A percentile compares a stretch with the other conserved stretches of the same genome.
phyloP scores from a whole-genome alignment of 2,329 filamentous ascomycete species.

The Pseudogymnoascus sp. region DNA sequence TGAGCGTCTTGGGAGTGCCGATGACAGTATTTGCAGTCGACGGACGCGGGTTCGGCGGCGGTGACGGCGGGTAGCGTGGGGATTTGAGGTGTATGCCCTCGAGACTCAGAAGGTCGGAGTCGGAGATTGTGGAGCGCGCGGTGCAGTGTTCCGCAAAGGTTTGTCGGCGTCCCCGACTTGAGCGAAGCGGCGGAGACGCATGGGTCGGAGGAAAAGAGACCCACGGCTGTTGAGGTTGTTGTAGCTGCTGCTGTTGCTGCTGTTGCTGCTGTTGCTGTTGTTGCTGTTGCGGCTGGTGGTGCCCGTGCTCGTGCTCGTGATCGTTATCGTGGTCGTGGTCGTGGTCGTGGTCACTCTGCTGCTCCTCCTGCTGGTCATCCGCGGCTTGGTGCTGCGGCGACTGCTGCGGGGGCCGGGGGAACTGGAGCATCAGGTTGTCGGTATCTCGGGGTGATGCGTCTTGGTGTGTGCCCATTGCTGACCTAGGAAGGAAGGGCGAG shows the following conservation, averaged over 20 bases:
- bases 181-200: neutral
- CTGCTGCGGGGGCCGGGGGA: neutral
- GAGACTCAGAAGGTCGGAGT: constrained; percentile 25
- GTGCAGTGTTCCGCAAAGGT: neutral
- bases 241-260: neutral
- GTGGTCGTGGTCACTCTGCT: neutral
- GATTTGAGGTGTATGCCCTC: constrained; percentile 23
- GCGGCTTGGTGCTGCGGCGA: neutral
- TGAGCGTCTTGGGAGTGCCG: constrained; percentile 16
- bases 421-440: neutral
- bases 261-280: neutral
- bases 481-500: neutral
- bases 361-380: neutral
- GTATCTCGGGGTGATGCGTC: neutral
- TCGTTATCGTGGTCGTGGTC: neutral
- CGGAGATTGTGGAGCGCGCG: constrained; percentile 25
- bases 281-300: neutral
- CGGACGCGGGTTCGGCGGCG: neutral
- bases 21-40: constrained; percentile 19
- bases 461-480: neutral
- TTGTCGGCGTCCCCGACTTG: neutral
- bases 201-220: neutral
- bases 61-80: constrained; percentile 15
- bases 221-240: neutral
- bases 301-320: neutral